A percentile compares a stretch with the other conserved stretches of the same genome.
Conservation (phyloP, 495 filamentous ascomycete genomes). For the Pseudomonodictys pantanalensis region DNA sequence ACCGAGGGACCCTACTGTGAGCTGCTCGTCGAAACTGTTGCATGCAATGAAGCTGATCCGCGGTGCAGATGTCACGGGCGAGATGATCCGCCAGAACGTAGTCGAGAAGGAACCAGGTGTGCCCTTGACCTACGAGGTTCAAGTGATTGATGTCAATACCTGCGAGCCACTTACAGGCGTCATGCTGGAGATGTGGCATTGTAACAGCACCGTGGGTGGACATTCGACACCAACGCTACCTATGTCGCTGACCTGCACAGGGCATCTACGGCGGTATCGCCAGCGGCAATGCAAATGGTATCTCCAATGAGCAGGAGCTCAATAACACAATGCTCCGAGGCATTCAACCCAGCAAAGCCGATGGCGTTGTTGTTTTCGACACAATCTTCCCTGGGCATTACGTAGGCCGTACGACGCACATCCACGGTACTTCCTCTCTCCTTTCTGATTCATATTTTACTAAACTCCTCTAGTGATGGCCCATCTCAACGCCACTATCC, state of each 20-base stretch:
- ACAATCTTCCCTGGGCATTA: conserved; percentile 62
- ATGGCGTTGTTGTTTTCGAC: conserved; percentile 55
- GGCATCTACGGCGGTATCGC: conserved; percentile 52
- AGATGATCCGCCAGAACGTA: conserved; percentile 53
- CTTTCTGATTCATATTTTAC: neutral
- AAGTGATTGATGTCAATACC: conserved; percentile 58
- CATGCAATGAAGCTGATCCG: neutral
- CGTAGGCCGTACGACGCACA: conserved; percentile 55
- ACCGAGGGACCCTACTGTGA: conserved; percentile 35
- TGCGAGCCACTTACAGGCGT: conserved; percentile 53
- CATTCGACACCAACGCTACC: neutral
- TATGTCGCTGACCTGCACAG: conserved; percentile 5
- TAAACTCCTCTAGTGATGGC: conserved; percentile 8
- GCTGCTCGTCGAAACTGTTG: neutral
- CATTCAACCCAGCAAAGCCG: conserved; percentile 47
- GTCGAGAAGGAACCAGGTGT: conserved; percentile 56
- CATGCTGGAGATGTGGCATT: conserved; percentile 61
- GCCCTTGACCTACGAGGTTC: conserved; percentile 56
- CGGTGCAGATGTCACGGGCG: conserved; percentile 33
- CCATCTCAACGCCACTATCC: conserved; percentile 40
- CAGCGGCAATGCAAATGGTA: conserved; percentile 8
- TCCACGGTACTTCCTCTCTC: conserved; percentile 39
- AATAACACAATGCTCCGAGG: conserved; percentile 53
- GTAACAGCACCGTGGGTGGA: conserved; percentile 48
- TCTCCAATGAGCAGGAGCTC: conserved; percentile 38